Base-by-base conservation (phyloP, 257 asterid species). In the Schizonepeta tenuifolia region DNA sequence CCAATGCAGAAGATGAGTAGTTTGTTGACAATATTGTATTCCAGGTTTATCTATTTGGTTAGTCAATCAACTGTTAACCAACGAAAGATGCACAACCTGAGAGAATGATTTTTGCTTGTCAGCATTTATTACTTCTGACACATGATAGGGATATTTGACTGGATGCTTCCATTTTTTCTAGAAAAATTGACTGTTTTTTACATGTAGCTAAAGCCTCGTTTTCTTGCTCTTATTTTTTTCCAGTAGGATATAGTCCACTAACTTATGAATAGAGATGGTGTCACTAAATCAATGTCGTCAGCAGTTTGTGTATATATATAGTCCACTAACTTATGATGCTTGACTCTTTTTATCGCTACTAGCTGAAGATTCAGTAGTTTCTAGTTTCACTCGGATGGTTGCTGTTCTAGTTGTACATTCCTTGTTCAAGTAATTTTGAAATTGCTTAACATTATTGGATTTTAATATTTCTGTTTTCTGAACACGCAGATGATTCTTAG, bases 401-500 rank as follows among this genome's bases (percentile, higher is more conserved):
- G 58, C 20, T 62, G 55, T 15, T 72, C 31, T 20, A 60, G 4
- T 43, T 74, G 4, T 58, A 17, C 63, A 35, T 24, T 38, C 21
- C 22, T 38, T 33, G 47, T 57, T 38, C 31, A 55, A 44, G 1
- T 54, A 55, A 9, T 57, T 40, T 47, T 22, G 66, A n/a, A 22
- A n/a, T 40, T 35, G 0, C 56, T 24, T 22, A 50, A 53, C 63
- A 59, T 73, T 53, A 49, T 64, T 70, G 43, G 68, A 50, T 65
- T 9, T 62, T 53, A 57, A 50, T 22, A 64, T 68, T 65, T 43
- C 67, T 21, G 43, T 64, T 66, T 65, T 53, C 49, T 43, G 22
- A 41, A 76, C 72, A 20, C 15, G 18, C 83, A 84, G 89, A 59
- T 79, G 76, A 0, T 82, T 69, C 61, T 75, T 50, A 79, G 89